Base-by-base conservation (phyloP, 768 basidiomycete species). In the Lactarius akahatsu region DNA sequence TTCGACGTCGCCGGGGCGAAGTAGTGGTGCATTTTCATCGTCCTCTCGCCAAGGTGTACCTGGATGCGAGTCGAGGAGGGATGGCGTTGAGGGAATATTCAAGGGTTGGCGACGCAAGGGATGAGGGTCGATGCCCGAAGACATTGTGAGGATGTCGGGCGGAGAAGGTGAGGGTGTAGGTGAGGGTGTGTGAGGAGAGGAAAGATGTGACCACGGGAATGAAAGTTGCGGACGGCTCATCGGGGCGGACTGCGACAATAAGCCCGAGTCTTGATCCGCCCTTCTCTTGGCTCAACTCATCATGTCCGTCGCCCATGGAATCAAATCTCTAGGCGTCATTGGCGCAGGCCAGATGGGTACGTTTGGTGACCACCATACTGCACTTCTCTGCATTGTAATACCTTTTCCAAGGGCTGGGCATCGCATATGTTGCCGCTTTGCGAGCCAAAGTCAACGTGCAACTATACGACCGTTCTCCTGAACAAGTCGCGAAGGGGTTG, bases 361-460 rank as follows among this genome's bases (percentile, higher is more conserved):
- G 73, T 67, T 52, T 13, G 50, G 30, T 56, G n/a, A 8, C 30
- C 13, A 23, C 4, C 28, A 9, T n/a, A 23, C 40, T 26, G 30
- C 26, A 13, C 32, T 40, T 34, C 32, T 52, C 56, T 28, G 32
- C 18, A 5, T 50, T 28, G 57, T 23, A 32, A 32, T 23, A 36
- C 26, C 57, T 18, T 61, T 63, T 13, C 28, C 9, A 60, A 78
- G 96, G 96, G 69, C 86, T 91, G 0, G 96, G 96, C 2, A 98
- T 98, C 57, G 92, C 94, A 68, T 84, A 90, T 61, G 94, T 96
- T 50, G 82, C 94, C 23, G 90, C 92, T 45, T 80, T 95, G 28
- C 87, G 90, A 40, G 96, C 96, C 50, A 88, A 87, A 73, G 88
- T 96, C 5, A 87, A 92, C 3, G 92, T 97, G 4, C 80, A 92